Evolutionary conservation across 2,329 filamentous ascomycete genomes (phyloP).

Genomic region (Pseudogymnoascus sp.): DNA sequence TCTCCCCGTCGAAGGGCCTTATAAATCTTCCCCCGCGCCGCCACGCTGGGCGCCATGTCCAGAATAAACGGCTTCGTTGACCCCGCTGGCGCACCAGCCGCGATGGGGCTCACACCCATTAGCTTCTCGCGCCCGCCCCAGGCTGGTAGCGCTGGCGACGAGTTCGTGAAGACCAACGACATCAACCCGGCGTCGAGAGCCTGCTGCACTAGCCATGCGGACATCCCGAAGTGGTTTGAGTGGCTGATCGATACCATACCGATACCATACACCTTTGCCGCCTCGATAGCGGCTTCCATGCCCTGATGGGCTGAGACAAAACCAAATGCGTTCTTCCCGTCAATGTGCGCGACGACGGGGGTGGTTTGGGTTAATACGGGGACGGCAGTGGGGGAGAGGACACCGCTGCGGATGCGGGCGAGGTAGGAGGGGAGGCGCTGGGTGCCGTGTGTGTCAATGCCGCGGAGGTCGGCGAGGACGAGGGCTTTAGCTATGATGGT

Average conservation of each 20-base stretch:
- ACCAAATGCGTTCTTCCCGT: slow-evolving; percentile 65
- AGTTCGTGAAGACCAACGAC: slow-evolving; percentile 34
- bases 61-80: slow-evolving; percentile 55
- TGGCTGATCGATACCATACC: slow-evolving; percentile 69
- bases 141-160: slow-evolving; percentile 25
- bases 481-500: slow-evolving; percentile 57
- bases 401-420: slow-evolving; percentile 59
- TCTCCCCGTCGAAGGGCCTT: slow-evolving; percentile 59
- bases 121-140: slow-evolving; percentile 27
- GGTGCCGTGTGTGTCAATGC: slow-evolving; percentile 71
- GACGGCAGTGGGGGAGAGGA: slow-evolving; percentile 51
- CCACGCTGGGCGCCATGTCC: slow-evolving; percentile 65
- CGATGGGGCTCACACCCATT: slow-evolving; percentile 30
- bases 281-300: slow-evolving; percentile 59
- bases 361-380: slow-evolving; percentile 55
- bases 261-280: slow-evolving; percentile 58
- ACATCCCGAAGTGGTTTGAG: slow-evolving; percentile 80
- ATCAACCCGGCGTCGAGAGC: slow-evolving; percentile 65
- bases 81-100: slow-evolving; percentile 61
- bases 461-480: slow-evolving; percentile 65
- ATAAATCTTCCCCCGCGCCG: slow-evolving; percentile 64
- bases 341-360: slow-evolving; percentile 60
- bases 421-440: slow-evolving; percentile 74
- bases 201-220: slow-evolving; percentile 70
- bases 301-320: slow-evolving; percentile 60